Percentiles rank a stretch among this genome's conserved stretches.
Conservation (phyloP, 129 eudicot species). For the Arctium minus region DNA sequence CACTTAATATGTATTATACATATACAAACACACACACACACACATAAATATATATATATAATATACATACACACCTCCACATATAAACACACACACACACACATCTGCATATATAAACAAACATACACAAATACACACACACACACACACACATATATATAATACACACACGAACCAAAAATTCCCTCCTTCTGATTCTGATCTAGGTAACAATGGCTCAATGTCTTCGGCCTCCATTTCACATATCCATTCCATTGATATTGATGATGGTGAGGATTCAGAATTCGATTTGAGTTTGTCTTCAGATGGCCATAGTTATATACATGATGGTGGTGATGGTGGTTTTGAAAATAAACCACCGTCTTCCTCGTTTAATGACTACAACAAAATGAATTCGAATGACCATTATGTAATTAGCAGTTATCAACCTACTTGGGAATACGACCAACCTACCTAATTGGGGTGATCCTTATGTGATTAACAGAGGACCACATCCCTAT, state of each 20-base stretch:
- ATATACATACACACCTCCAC: no score
- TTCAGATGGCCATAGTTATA: slow-evolving; percentile 25
- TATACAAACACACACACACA: no score
- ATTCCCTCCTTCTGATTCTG: slow-evolving; percentile 32
- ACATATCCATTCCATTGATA: slow-evolving; percentile 29
- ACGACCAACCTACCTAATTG: background rate
- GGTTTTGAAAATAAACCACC: slow-evolving; percentile 10
- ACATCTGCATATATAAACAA: no score
- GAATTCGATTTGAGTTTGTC: slow-evolving; percentile 27
- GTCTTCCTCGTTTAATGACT: background rate
- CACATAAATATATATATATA: no score
- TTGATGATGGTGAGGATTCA: slow-evolving; percentile 23
- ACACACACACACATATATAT: no score
- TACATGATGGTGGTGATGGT: background rate
- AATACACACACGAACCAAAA: no score
- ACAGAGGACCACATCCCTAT: slow-evolving; percentile 9
- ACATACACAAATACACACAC: no score
- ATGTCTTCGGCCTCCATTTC: slow-evolving; percentile 28
- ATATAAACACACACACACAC: no score
- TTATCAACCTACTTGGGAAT: background rate
- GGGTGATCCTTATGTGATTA: slow-evolving; percentile 5
- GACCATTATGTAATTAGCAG: slow-evolving; percentile 20
- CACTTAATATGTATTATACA: no score
- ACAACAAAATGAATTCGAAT: slow-evolving; percentile 11
- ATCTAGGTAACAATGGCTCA: slow-evolving; percentile 26